These are phyloP conservation scores for Aspergillus pseudoviridinutans DNA, from an alignment of 2,329 filamentous ascomycete species.

Conservation along the genomic window DNA sequence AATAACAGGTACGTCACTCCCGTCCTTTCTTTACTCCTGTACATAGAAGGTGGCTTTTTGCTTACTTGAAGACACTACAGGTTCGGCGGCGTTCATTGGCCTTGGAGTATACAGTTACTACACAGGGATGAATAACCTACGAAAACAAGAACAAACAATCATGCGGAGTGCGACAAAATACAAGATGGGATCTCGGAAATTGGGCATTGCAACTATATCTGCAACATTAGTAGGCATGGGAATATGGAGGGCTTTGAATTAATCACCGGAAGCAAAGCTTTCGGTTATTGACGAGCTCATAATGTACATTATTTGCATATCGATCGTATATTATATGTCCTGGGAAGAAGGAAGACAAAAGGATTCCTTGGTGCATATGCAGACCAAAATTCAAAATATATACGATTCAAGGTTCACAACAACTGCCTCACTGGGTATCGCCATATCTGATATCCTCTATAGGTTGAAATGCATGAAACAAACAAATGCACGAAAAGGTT, in stretches of 20 bases:
- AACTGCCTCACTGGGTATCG: constrained; percentile 35
- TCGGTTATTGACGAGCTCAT: not conserved
- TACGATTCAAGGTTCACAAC: constrained; percentile 17
- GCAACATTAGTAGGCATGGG: constrained; percentile 66
- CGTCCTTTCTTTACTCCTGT: not conserved
- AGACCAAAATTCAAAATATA: constrained; percentile 5
- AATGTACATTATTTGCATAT: constrained; percentile 1
- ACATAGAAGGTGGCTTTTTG: not conserved
- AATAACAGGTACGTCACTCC: constrained; percentile 58
- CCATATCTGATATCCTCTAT: constrained; percentile 33
- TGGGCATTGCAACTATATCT: constrained; percentile 66
- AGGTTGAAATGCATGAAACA: constrained; percentile 23
- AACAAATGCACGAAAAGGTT: constrained; percentile 11
- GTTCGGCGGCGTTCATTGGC: constrained; percentile 69
- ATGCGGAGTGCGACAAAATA: constrained; percentile 66
- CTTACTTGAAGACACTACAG: constrained; percentile 40
- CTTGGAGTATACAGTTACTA: constrained; percentile 74
- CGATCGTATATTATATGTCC: not conserved
- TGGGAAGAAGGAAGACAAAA: not conserved
- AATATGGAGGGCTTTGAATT: constrained; percentile 63
- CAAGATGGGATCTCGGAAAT: constrained; percentile 65
- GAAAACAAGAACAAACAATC: constrained; percentile 58
- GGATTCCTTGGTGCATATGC: not conserved
- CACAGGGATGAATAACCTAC: constrained; percentile 68
- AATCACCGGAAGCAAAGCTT: constrained; percentile 16